Percentiles rank a stretch among this genome's conserved stretches.
Evolutionary conservation across 2,329 filamentous ascomycete species (phyloP).

Genomic region (Chaetomiaceae sp.): DNA sequence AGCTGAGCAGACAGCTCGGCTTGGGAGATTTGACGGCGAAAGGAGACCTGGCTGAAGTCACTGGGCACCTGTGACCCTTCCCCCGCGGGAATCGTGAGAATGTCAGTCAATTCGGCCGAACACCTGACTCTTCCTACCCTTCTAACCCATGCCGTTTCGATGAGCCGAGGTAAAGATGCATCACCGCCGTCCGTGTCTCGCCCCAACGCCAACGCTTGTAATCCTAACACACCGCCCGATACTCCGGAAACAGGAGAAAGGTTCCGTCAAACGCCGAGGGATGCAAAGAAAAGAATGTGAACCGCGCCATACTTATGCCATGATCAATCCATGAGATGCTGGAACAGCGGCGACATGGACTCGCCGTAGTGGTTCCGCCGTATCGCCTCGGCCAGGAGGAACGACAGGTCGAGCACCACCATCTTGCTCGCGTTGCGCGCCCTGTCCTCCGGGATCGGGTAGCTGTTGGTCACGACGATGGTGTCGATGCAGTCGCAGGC

Average conservation of each 20-base stretch:
- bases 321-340: conserved; percentile 53
- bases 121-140: conserved; percentile 23
- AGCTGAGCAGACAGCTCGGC: neutral
- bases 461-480: conserved; percentile 95
- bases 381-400: conserved; percentile 84
- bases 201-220: conserved; percentile 25
- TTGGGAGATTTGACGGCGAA: neutral
- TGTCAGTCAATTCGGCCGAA: conserved; percentile 21
- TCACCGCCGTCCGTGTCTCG: conserved; percentile 13
- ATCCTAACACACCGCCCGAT: conserved; percentile 17
- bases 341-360: conserved; percentile 64
- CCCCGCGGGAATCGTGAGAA: conserved; percentile 15
- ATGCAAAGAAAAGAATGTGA: conserved; percentile 13
- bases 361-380: conserved; percentile 95
- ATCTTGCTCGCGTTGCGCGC: conserved; percentile 70
- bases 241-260: no score
- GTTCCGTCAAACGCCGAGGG: conserved; percentile 2
- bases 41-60: conserved; percentile 1
- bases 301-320: conserved; percentile 16
- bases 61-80: conserved; percentile 10
- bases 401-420: conserved; percentile 81
- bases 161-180: conserved; percentile 14
- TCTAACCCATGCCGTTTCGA: conserved; percentile 18
- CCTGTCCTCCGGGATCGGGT: conserved; percentile 77
- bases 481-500: conserved; percentile 88